phyloP scores from a whole-genome alignment of 2,329 filamentous ascomycete genomes.

The Bipolaris bicolor region DNA sequence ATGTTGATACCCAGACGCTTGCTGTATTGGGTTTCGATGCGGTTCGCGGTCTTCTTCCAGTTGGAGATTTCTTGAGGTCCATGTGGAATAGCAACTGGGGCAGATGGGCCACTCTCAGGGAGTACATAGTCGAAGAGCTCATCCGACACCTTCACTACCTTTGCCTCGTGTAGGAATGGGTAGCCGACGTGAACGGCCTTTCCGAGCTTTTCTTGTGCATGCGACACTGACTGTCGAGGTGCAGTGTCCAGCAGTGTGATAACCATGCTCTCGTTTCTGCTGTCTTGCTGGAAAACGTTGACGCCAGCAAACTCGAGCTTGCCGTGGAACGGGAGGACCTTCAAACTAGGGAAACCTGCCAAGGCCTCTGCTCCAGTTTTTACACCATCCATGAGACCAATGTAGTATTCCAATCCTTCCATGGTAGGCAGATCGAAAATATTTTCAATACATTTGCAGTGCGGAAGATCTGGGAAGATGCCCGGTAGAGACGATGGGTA shows the following conservation, averaged over 20 bases:
- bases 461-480: conserved; percentile 84
- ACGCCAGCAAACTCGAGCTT: conserved; percentile 86
- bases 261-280: conserved; percentile 94
- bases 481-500: conserved; percentile 90
- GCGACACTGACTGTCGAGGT: conserved; percentile 69
- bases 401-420: conserved; percentile 84
- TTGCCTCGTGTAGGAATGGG: conserved; percentile 93
- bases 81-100: conserved; percentile 73
- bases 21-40: conserved; percentile 86
- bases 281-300: conserved; percentile 94
- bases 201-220: conserved; percentile 80
- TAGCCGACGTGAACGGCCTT: conserved; percentile 90
- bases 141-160: conserved; percentile 86
- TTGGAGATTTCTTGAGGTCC: conserved; percentile 76
- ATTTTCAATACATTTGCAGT: conserved; percentile 93
- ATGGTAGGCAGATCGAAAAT: conserved; percentile 93
- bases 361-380: conserved; percentile 82
- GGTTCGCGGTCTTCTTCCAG: conserved; percentile 82
- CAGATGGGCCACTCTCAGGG: conserved; percentile 64
- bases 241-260: conserved; percentile 82
- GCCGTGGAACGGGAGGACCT: conserved; percentile 82
- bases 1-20: conserved; percentile 89
- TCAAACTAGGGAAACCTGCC: conserved; percentile 90
- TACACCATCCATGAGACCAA: conserved; percentile 82
- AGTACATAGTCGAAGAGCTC: conserved; percentile 89